Percentiles rank a stretch among this genome's conserved stretches.
These are phyloP conservation scores for Chrysoporthe austroafricana DNA, from an alignment of 2,329 filamentous ascomycete species.

Conservation along the genomic window DNA sequence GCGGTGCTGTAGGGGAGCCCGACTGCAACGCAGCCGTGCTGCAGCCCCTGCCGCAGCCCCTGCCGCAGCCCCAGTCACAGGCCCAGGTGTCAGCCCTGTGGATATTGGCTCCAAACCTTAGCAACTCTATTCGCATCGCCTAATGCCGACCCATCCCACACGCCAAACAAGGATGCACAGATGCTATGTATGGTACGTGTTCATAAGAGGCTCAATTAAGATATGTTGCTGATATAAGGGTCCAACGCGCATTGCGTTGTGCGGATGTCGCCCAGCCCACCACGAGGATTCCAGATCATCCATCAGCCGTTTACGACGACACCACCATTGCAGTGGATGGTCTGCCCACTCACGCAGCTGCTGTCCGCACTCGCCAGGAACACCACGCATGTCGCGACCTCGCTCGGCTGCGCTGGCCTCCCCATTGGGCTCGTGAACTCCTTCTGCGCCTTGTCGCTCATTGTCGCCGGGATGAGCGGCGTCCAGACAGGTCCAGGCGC, in stretches of 20 bases:
- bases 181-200: too few species aligned
- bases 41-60: neutral
- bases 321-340: slow-evolving; percentile 58
- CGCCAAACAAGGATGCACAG: neutral
- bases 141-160: neutral
- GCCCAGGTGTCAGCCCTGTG: neutral
- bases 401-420: slow-evolving; percentile 76
- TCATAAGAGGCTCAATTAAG: neutral
- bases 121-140: neutral
- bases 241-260: neutral
- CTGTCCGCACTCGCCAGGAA: slow-evolving; percentile 79
- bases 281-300: neutral
- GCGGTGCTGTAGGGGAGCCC: neutral
- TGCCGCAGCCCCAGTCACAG: neutral
- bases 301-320: slow-evolving; percentile 51
- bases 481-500: slow-evolving; percentile 83
- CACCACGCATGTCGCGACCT: slow-evolving; percentile 81
- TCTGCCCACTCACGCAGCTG: slow-evolving; percentile 74
- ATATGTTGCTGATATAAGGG: neutral
- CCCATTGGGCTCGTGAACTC: slow-evolving; percentile 77
- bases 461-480: slow-evolving; percentile 73
- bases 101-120: neutral
- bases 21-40: neutral
- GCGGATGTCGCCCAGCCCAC: too few species aligned
- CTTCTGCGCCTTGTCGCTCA: slow-evolving; percentile 71